These are phyloP conservation scores for Dendryphion nanum DNA, from an alignment of 2,329 filamentous ascomycete species.

Conservation along the genomic window DNA sequence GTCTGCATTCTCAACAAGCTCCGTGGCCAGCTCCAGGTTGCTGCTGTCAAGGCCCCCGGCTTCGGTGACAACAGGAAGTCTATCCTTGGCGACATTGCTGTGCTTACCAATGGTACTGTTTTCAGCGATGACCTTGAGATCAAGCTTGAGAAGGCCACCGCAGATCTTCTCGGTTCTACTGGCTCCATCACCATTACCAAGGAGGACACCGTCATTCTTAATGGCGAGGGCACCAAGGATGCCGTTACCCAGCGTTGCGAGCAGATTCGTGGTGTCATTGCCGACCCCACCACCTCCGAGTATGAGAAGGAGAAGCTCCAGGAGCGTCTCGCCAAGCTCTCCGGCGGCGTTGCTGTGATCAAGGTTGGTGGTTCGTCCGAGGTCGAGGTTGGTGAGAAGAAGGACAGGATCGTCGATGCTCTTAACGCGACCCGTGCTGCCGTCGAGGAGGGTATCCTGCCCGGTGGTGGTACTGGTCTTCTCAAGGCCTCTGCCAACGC, in stretches of 20 bases:
- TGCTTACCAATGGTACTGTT: constrained; percentile 94
- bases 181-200: constrained; percentile 99
- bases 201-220: constrained; percentile 98
- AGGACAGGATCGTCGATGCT: constrained; percentile 98
- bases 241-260: constrained; percentile 91
- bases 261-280: constrained; percentile 97
- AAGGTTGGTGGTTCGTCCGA: constrained; percentile 97
- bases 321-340: constrained; percentile 98
- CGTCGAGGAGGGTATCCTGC: constrained; percentile 98
- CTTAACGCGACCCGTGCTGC: constrained; percentile 97
- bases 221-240: constrained; percentile 95
- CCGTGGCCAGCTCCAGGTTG: constrained; percentile 97
- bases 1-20: constrained; percentile 99
- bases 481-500: constrained; percentile 95
- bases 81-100: constrained; percentile 92
- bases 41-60: constrained; percentile 96
- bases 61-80: constrained; percentile 99
- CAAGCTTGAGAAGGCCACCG: constrained; percentile 97
- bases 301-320: constrained; percentile 99
- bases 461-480: constrained; percentile 95
- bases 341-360: constrained; percentile 98
- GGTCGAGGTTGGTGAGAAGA: constrained; percentile 99
- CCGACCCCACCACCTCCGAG: constrained; percentile 89
- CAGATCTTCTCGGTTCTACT: constrained; percentile 94
- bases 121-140: constrained; percentile 98